Evolutionary conservation across 768 basidiomycete species (phyloP).

Genomic region (Asterophora lycoperdoides): DNA sequence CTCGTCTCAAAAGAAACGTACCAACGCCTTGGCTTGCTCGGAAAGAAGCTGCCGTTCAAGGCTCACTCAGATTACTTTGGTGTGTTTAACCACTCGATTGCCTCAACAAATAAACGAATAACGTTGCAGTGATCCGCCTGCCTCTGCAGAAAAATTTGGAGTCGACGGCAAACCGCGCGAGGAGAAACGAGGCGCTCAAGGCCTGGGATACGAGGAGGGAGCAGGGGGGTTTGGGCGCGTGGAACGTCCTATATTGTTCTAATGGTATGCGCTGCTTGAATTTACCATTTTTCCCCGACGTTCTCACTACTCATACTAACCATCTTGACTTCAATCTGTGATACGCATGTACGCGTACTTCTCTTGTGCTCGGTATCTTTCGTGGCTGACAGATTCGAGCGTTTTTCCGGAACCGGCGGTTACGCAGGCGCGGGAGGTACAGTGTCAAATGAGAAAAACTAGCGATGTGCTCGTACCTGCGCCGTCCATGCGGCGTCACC

Average conservation of each 20-base stretch:
- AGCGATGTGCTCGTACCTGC: conserved; percentile 40
- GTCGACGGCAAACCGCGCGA: conserved; percentile 32
- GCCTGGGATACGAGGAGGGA: conserved; percentile 48
- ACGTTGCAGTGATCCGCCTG: conserved; percentile 42
- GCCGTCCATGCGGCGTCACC: conserved; percentile 25
- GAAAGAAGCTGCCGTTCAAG: conserved; percentile 52
- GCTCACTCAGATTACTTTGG: conserved; percentile 43
- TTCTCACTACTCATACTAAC: no score
- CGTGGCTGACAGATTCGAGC: conserved; percentile 13
- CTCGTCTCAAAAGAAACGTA: conserved; percentile 55
- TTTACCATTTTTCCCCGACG: no score
- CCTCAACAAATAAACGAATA: conserved; percentile 6
- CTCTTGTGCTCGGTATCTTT: neutral
- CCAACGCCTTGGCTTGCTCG: conserved; percentile 56
- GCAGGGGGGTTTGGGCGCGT: conserved; percentile 27
- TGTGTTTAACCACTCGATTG: conserved; percentile 23
- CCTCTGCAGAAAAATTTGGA: conserved; percentile 38
- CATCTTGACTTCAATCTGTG: neutral
- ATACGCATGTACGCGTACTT: neutral
- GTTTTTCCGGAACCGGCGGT: conserved; percentile 18
- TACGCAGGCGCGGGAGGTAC: conserved; percentile 18
- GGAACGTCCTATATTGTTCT: conserved; percentile 44
- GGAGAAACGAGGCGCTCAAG: conserved; percentile 36
- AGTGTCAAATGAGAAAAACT: conserved; percentile 22
- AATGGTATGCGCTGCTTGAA: conserved; percentile 17